Percentiles rank a stretch among this genome's conserved stretches.
phyloP scores from a whole-genome alignment of 768 basidiomycete species.

The Multifurca ochricompacta region DNA sequence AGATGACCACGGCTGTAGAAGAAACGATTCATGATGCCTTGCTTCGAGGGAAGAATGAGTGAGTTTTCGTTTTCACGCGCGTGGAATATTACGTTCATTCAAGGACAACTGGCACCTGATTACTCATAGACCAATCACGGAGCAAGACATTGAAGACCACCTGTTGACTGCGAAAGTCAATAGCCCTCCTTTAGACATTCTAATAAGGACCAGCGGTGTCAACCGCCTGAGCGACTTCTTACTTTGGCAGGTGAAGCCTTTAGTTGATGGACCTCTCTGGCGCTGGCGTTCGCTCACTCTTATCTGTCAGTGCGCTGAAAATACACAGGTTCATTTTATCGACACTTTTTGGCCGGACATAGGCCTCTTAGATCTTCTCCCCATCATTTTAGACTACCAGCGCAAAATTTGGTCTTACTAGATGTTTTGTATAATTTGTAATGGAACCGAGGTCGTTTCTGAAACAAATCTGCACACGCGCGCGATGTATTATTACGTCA shows the following conservation, averaged over 20 bases:
- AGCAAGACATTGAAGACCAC: constrained; percentile 56
- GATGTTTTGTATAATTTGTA: background rate
- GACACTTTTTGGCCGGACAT: constrained; percentile 91
- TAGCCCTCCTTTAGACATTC: constrained; percentile 79
- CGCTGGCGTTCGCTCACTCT: too few species aligned
- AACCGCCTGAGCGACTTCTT: constrained; percentile 82
- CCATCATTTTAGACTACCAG: constrained; percentile 85
- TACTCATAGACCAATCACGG: constrained; percentile 44
- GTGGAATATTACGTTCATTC: constrained; percentile 5
- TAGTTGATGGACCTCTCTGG: too few species aligned
- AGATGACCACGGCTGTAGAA: constrained; percentile 77
- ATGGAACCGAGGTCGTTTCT: background rate
- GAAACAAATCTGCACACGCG: background rate
- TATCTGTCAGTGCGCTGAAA: constrained; percentile 57
- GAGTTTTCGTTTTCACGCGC: constrained; percentile 15
- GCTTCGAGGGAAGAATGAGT: constrained; percentile 27
- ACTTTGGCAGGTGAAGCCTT: constrained; percentile 90
- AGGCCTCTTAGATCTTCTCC: constrained; percentile 77
- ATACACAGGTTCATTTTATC: constrained; percentile 84
- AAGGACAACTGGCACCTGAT: background rate
- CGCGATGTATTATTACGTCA: constrained; percentile 13
- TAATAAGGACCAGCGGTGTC: constrained; percentile 89
- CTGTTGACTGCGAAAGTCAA: constrained; percentile 57
- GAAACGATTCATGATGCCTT: constrained; percentile 38
- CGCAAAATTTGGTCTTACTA: constrained; percentile 49